Conservation (phyloP, 108 stramenopile genomes). For the Nannochloropsis salina region DNA sequence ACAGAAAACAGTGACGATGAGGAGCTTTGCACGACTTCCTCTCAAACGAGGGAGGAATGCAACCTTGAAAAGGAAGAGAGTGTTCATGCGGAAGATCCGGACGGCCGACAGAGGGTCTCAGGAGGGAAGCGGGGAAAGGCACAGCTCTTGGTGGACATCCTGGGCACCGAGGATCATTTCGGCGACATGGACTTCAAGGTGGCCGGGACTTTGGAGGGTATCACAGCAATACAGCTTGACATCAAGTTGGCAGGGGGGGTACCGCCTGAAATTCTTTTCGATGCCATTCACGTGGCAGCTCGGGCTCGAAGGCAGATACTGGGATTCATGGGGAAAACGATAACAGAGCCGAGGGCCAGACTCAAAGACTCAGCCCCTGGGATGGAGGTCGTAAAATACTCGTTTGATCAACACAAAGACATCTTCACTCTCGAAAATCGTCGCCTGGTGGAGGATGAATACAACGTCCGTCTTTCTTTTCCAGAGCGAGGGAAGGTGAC, state of each 20-base stretch:
- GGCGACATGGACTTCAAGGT: constrained; percentile 93
- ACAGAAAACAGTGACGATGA: not conserved
- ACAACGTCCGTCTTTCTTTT: constrained; percentile 33
- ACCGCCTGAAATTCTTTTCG: constrained; percentile 33
- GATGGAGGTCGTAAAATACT: constrained; percentile 39
- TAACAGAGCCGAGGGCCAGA: not conserved
- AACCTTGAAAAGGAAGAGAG: not conserved
- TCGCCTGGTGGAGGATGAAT: constrained; percentile 45
- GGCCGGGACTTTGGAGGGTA: constrained; percentile 65
- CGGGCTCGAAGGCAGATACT: constrained; percentile 23
- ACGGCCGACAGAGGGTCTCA: not conserved
- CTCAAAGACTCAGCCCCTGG: constrained; percentile 33
- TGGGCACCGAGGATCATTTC: constrained; percentile 78
- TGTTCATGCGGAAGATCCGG: not conserved
- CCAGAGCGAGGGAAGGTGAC: constrained; percentile 41
- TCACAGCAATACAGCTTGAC: constrained; percentile 75
- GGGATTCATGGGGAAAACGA: constrained; percentile 38
- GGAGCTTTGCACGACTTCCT: not conserved
- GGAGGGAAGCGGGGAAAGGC: constrained; percentile 14
- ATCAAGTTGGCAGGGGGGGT: constrained; percentile 50
- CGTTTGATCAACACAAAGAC: constrained; percentile 36
- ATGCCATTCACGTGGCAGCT: constrained; percentile 35
- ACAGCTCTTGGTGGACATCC: constrained; percentile 69
- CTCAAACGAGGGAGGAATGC: not conserved
- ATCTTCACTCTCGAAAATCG: constrained; percentile 40